phyloP scores from a whole-genome alignment of 1,139 yeast species.

The Debaryomyces fabryi region DNA sequence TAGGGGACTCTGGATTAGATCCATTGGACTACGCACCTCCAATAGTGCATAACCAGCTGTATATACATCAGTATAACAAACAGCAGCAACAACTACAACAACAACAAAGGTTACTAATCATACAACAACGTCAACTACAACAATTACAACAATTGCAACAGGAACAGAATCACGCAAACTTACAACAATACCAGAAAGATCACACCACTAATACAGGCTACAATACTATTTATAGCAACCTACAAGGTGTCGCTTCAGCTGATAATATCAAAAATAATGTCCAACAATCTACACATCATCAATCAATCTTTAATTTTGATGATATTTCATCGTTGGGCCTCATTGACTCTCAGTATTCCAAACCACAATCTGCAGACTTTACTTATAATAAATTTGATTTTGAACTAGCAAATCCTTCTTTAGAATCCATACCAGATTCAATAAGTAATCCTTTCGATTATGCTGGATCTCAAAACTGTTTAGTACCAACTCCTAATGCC shows the following conservation, averaged over 20 bases:
- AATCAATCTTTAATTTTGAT: slow-evolving; percentile 1
- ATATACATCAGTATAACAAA: background rate
- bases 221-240: background rate
- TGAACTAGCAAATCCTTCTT: slow-evolving; percentile 7
- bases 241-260: background rate
- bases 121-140: background rate
- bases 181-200: slow-evolving; percentile 6
- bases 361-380: slow-evolving; percentile 7
- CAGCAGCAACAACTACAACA: background rate
- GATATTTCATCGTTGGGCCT: slow-evolving; percentile 1
- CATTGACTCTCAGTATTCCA: slow-evolving; percentile 6
- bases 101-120: background rate
- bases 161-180: slow-evolving; percentile 5
- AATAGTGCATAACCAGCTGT: background rate
- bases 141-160: slow-evolving; percentile 7
- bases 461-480: background rate
- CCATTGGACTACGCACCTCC: background rate
- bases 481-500: background rate
- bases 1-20: slow-evolving; percentile 4
- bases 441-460: slow-evolving; percentile 2
- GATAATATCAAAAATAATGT: background rate
- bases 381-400: slow-evolving; percentile 7
- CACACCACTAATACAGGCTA: background rate
- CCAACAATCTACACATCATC: background rate
- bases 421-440: slow-evolving; percentile 10